These are phyloP conservation scores for Daedaleopsis sinensis DNA, from an alignment of 768 basidiomycete species.

Conservation along the genomic window DNA sequence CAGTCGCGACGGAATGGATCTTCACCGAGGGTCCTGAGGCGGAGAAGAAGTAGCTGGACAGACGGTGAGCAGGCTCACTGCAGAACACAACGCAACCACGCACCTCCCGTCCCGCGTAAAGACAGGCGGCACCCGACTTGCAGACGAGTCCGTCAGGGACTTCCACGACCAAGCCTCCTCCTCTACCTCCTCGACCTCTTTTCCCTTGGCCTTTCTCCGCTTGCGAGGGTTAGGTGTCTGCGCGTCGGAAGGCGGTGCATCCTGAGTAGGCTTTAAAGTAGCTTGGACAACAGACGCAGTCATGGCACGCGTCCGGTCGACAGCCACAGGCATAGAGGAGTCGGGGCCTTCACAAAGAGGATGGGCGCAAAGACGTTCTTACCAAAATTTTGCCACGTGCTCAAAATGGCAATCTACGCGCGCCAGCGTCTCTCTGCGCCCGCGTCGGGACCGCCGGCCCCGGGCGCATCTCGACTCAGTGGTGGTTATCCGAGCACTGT, in stretches of 20 bases:
- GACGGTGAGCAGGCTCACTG: slow-evolving; percentile 15
- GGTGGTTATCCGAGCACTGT: neutral
- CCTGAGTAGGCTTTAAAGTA: slow-evolving; percentile 37
- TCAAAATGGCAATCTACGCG: slow-evolving; percentile 23
- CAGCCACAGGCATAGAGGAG: slow-evolving; percentile 31
- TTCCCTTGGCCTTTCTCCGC: slow-evolving; percentile 54
- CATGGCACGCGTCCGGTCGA: slow-evolving; percentile 29
- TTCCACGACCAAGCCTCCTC: slow-evolving; percentile 63
- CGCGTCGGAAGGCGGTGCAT: slow-evolving; percentile 28
- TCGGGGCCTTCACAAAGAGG: neutral
- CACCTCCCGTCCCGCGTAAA: slow-evolving; percentile 92
- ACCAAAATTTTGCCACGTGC: slow-evolving; percentile 33
- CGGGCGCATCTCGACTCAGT: neutral
- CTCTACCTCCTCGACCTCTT: slow-evolving; percentile 28
- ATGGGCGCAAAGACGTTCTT: slow-evolving; percentile 18
- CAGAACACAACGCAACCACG: slow-evolving; percentile 18
- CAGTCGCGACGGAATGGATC: slow-evolving; percentile 79
- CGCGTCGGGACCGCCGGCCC: neutral
- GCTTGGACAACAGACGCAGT: slow-evolving; percentile 37
- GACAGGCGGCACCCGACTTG: slow-evolving; percentile 67
- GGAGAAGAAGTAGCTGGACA: slow-evolving; percentile 83
- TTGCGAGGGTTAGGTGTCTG: slow-evolving; percentile 32
- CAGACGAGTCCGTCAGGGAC: slow-evolving; percentile 67
- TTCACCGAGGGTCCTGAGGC: slow-evolving; percentile 81
- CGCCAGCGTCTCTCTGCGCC: neutral